phyloP scores from a whole-genome alignment of 2,329 filamentous ascomycete genomes.

The Dichotomopilus funicola region DNA sequence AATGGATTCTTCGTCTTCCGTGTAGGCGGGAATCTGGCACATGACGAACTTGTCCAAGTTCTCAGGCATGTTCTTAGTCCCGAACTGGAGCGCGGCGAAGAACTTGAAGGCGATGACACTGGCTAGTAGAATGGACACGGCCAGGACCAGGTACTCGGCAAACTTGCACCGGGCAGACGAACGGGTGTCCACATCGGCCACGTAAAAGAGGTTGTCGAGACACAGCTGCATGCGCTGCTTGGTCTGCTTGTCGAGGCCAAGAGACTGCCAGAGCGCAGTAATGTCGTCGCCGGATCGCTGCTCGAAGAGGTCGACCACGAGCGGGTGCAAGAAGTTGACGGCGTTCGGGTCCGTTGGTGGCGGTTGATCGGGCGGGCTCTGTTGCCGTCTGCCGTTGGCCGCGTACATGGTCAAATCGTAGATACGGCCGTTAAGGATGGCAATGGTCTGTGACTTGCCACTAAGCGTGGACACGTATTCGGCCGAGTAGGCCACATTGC shows the following conservation, averaged over 20 bases:
- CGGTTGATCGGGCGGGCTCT: conserved; percentile 48
- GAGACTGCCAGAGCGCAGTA: conserved; percentile 71
- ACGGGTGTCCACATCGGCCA: conserved; percentile 85
- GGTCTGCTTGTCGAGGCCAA: conserved; percentile 51
- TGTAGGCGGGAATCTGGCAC: conserved; percentile 95
- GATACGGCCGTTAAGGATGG: conserved; percentile 69
- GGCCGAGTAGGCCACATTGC: conserved; percentile 75
- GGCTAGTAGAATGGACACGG: conserved; percentile 73
- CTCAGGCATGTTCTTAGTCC: conserved; percentile 83
- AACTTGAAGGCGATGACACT: conserved; percentile 92
- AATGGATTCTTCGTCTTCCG: conserved; percentile 94
- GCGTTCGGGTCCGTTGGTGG: conserved; percentile 42
- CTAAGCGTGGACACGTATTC: conserved; percentile 69
- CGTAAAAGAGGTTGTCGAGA: conserved; percentile 89
- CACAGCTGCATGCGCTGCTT: conserved; percentile 71
- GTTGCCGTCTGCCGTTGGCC: conserved; percentile 62
- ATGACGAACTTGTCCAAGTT: conserved; percentile 98
- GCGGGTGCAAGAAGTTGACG: conserved; percentile 72
- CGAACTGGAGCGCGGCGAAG: conserved; percentile 90
- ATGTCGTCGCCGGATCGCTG: conserved; percentile 70
- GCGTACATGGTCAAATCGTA: conserved; percentile 89
- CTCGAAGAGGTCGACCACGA: conserved; percentile 71
- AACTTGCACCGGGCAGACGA: conserved; percentile 81
- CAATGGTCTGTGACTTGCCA: conserved; percentile 58
- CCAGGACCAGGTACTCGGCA: conserved; percentile 80